These are phyloP conservation scores for rapeseed (Brassica napus) DNA, from an alignment of 345 rosid species.

Conservation along the genomic window DNA sequence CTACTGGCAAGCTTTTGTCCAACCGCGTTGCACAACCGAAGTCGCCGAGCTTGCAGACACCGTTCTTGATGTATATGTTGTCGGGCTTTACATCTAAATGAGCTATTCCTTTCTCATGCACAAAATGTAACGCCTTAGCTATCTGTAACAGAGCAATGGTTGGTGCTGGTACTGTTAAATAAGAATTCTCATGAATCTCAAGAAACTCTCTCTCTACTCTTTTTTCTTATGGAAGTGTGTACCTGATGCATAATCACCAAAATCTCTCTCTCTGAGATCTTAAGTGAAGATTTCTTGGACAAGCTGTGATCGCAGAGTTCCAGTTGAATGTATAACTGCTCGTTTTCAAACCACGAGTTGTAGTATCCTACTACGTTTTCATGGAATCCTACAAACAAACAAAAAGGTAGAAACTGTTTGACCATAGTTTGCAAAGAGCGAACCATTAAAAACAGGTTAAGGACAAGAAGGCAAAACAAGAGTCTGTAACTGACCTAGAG, in stretches of 20 bases:
- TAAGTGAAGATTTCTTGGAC: slow-evolving; percentile 49
- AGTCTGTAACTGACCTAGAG: slow-evolving; percentile 52
- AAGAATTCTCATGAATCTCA: background rate
- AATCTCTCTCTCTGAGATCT: slow-evolving; percentile 59
- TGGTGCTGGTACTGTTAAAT: background rate
- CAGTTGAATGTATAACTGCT: slow-evolving; percentile 91
- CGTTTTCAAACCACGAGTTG: slow-evolving; percentile 94
- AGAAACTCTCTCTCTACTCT: background rate
- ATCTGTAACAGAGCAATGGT: slow-evolving; percentile 52
- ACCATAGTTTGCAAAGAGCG: background rate
- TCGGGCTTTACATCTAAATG: slow-evolving; percentile 98
- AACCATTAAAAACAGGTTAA: background rate
- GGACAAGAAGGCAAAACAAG: slow-evolving; percentile 1
- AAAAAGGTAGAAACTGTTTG: background rate
- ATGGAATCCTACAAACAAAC: slow-evolving; percentile 59
- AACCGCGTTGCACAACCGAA: slow-evolving; percentile 94
- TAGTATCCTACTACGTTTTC: slow-evolving; percentile 82
- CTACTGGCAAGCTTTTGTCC: slow-evolving; percentile 77
- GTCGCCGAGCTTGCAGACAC: slow-evolving; percentile 88
- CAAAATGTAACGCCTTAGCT: slow-evolving; percentile 76
- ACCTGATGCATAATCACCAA: slow-evolving; percentile 55
- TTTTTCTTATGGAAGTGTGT: slow-evolving; percentile 7
- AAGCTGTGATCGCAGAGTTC: slow-evolving; percentile 94
- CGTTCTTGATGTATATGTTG: slow-evolving; percentile 82
- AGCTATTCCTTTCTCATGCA: slow-evolving; percentile 83